A percentile compares a stretch with the other conserved stretches of the same genome.
phyloP scores from a whole-genome alignment of 148 eudicot genomes.

The Nyssa sinensis region DNA sequence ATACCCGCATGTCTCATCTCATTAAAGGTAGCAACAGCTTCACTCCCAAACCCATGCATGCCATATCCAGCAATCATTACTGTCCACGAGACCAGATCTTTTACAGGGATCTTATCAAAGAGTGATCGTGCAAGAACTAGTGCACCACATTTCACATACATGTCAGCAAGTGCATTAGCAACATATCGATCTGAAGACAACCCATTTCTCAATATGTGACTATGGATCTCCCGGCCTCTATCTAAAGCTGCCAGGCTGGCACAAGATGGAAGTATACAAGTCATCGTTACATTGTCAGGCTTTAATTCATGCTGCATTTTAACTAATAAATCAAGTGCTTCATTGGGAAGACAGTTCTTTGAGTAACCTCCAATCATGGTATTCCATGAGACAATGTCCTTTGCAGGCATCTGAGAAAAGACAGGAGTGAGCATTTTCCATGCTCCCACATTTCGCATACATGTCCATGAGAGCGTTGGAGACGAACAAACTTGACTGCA shows the following conservation, averaged over 20 bases:
- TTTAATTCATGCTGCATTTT: conserved; percentile 47
- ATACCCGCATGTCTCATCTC: conserved; percentile 49
- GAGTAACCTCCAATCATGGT: conserved; percentile 68
- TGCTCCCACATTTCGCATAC: conserved; percentile 72
- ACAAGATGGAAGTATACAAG: conserved; percentile 61
- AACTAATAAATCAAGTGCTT: conserved; percentile 46
- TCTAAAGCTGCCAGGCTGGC: conserved; percentile 50
- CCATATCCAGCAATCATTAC: conserved; percentile 66
- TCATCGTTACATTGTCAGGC: conserved; percentile 57
- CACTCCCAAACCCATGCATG: conserved; percentile 56
- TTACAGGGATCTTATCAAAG: conserved; percentile 40
- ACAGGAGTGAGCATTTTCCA: conserved; percentile 49
- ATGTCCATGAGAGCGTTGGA: conserved; percentile 67
- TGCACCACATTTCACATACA: conserved; percentile 65
- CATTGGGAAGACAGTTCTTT: conserved; percentile 45
- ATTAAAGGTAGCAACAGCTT: conserved; percentile 47
- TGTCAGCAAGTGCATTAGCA: conserved; percentile 67
- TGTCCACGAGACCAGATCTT: conserved; percentile 64
- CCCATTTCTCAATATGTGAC: conserved; percentile 40
- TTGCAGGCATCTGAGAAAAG: conserved; percentile 38
- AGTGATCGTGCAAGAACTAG: conserved; percentile 38
- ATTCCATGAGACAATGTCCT: conserved; percentile 63
- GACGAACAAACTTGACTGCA: conserved; percentile 35
- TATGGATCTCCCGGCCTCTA: conserved; percentile 61
- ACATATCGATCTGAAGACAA: conserved; percentile 38